Conservation (phyloP, 2,329 filamentous ascomycete genomes). For the Diaporthe ilicicola region DNA sequence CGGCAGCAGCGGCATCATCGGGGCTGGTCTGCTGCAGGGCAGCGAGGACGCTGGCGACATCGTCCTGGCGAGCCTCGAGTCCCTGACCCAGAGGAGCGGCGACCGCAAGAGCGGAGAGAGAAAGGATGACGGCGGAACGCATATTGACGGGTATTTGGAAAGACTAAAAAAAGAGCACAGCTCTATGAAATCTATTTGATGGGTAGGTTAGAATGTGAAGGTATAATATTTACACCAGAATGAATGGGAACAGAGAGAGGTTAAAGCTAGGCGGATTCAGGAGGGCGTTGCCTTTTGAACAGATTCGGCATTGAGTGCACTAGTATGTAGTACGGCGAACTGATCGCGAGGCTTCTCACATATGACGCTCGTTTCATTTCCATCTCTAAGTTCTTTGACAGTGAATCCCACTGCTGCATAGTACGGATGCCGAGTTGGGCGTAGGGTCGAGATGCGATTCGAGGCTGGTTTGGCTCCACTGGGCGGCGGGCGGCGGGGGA, state of each 20-base stretch:
- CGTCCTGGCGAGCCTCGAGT: neutral
- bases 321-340: neutral
- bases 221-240: slow-evolving; percentile 13
- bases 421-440: neutral
- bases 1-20: neutral
- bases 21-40: slow-evolving; percentile 5
- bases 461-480: slow-evolving; percentile 3
- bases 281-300: slow-evolving; percentile 6
- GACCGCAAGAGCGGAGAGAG: slow-evolving; percentile 20
- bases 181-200: slow-evolving; percentile 6
- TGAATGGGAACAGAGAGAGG: neutral
- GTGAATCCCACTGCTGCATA: slow-evolving; percentile 1
- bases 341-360: neutral
- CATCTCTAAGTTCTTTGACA: neutral
- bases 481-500: neutral
- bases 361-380: neutral
- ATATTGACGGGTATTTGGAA: neutral
- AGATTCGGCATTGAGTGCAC: neutral
- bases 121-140: slow-evolving; percentile 26
- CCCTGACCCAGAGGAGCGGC: slow-evolving; percentile 25
- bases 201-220: neutral
- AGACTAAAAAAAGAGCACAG: slow-evolving; percentile 27
- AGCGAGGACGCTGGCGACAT: neutral
- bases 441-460: slow-evolving; percentile 18
- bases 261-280: neutral